phyloP scores from a whole-genome alignment of 1,284 basidiomycete species.

The Tilletia caries region DNA sequence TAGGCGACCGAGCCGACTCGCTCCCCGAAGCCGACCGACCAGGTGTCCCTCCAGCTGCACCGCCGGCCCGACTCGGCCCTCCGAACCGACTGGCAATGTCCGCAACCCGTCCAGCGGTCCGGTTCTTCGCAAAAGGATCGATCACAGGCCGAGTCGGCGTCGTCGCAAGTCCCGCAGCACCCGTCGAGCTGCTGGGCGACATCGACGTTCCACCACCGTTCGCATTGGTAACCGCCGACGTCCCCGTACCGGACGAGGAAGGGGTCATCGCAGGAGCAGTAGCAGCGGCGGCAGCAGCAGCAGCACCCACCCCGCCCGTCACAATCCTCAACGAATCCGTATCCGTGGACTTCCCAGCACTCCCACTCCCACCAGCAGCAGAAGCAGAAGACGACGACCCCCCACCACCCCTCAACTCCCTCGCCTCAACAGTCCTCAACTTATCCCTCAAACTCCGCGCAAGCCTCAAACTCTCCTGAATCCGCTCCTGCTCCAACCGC shows the following conservation, averaged over 20 bases:
- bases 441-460: slow-evolving; percentile 8
- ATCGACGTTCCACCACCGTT: slow-evolving; percentile 19
- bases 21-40: slow-evolving; percentile 8
- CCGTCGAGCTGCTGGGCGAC: background rate
- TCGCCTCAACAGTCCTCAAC: slow-evolving; percentile 3
- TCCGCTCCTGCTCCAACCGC: slow-evolving; percentile 3
- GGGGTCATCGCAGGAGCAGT: background rate
- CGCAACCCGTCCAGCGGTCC: slow-evolving; percentile 36
- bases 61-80: slow-evolving; percentile 17
- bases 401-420: background rate
- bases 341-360: background rate
- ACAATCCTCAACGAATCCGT: too few relatives aligned
- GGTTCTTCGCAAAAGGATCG: slow-evolving; percentile 40
- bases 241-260: slow-evolving; percentile 13
- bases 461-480: slow-evolving; percentile 2
- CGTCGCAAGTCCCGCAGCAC: background rate
- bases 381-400: too few relatives aligned
- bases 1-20: background rate
- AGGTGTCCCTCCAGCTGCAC: too few relatives aligned
- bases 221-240: slow-evolving; percentile 26
- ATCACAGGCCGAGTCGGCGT: slow-evolving; percentile 3
- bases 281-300: background rate
- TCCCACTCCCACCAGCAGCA: background rate
- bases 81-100: slow-evolving; percentile 37
- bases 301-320: background rate